A percentile compares a stretch with the other conserved stretches of the same genome.
Conservation (phyloP, 2,329 filamentous ascomycete species). For the Ilyonectria sp. region DNA sequence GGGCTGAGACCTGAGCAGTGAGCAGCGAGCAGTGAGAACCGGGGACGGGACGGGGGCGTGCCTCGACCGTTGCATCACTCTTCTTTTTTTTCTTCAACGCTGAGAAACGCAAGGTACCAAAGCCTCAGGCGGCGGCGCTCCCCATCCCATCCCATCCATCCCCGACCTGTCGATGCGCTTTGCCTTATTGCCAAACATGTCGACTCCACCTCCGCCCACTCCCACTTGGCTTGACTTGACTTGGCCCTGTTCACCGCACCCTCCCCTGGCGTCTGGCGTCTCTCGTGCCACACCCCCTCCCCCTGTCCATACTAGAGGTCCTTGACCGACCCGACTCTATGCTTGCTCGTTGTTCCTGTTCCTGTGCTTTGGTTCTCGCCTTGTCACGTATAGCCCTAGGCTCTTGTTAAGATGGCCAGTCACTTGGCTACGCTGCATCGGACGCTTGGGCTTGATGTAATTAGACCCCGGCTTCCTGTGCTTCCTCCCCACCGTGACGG, state of each 20-base stretch:
- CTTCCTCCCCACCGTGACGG: constrained; percentile 42
- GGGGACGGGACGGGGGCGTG: constrained; percentile 14
- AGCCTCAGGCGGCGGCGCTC: constrained; percentile 12
- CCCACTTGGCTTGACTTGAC: constrained; percentile 19
- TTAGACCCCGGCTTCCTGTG: constrained; percentile 47
- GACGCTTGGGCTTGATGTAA: constrained; percentile 39
- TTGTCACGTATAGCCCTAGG: constrained; percentile 45
- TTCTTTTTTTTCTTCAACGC: constrained; percentile 33
- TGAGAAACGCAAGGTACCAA: constrained; percentile 38
- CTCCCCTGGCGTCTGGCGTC: constrained; percentile 20
- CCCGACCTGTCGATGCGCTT: constrained; percentile 44
- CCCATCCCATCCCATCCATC: constrained; percentile 34
- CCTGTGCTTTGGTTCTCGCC: constrained; percentile 24
- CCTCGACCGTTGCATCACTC: constrained; percentile 20
- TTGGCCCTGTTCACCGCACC: constrained; percentile 31
- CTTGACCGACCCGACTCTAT: constrained; percentile 32
- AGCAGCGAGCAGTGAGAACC: constrained; percentile 7
- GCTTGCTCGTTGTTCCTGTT: constrained; percentile 16
- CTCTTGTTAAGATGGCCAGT: constrained; percentile 40
- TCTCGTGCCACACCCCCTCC: constrained; percentile 31
- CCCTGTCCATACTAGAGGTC: constrained; percentile 24
- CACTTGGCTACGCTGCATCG: constrained; percentile 29
- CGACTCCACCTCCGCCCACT: constrained; percentile 41
- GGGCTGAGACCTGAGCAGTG: constrained; percentile 19
- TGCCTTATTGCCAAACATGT: constrained; percentile 49